Percentiles rank a stretch among this genome's conserved stretches.
Conservation (phyloP, 441 rosid species). For the Heliophila coronopifolia region DNA sequence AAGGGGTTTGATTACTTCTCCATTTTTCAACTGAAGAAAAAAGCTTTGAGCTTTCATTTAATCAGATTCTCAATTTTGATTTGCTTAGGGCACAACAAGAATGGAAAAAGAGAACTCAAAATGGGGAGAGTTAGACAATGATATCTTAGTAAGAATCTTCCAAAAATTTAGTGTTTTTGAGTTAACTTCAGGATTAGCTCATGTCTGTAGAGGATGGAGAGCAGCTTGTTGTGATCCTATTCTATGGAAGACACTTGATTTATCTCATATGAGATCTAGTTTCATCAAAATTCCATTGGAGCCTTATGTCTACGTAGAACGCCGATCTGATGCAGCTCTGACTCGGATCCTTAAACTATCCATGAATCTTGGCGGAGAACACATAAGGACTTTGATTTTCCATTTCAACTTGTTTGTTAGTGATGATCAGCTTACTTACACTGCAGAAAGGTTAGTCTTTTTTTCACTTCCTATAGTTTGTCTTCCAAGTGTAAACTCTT, state of each 20-base stretch:
- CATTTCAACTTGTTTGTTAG: slow-evolving; percentile 58
- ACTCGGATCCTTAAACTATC: slow-evolving; percentile 53
- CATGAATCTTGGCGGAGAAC: slow-evolving; percentile 61
- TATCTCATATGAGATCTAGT: slow-evolving; percentile 57
- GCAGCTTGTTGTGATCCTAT: slow-evolving; percentile 70
- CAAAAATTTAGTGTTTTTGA: slow-evolving; percentile 47
- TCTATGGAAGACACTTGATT: slow-evolving; percentile 72
- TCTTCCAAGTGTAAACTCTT: too few species aligned
- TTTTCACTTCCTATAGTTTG: not conserved
- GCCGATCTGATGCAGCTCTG: slow-evolving; percentile 44
- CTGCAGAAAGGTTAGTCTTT: slow-evolving; percentile 59
- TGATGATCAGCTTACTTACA: slow-evolving; percentile 70
- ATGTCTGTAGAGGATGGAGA: slow-evolving; percentile 74
- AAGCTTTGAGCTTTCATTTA: not conserved
- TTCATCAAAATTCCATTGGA: slow-evolving; percentile 62
- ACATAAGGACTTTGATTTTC: slow-evolving; percentile 51
- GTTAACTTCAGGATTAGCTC: slow-evolving; percentile 59
- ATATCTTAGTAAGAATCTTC: slow-evolving; percentile 61
- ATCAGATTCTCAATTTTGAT: too few species aligned
- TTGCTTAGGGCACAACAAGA: slow-evolving; percentile 11
- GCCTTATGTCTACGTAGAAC: slow-evolving; percentile 70
- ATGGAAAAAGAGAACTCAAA: slow-evolving; percentile 59
- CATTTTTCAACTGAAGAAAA: not conserved
- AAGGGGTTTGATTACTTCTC: not conserved
- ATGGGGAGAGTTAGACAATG: slow-evolving; percentile 79